Percentiles rank a stretch among this genome's conserved stretches.
Conservation (phyloP, 2,329 filamentous ascomycete species). For the Leptographium lundbergii region DNA sequence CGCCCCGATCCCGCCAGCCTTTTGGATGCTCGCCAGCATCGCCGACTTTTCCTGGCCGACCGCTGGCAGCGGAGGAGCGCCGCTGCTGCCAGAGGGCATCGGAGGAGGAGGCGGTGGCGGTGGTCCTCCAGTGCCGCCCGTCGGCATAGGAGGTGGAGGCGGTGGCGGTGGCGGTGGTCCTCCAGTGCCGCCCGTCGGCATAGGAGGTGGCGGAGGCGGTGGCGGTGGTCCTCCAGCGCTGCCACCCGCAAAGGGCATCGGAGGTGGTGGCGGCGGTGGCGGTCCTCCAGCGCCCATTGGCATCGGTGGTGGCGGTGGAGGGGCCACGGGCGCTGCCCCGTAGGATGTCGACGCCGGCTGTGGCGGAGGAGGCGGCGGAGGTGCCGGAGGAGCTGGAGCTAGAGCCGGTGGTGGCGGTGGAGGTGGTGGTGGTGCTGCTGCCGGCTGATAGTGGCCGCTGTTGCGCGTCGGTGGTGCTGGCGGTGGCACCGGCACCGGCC, state of each 20-base stretch:
- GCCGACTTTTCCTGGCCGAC: conserved; percentile 40
- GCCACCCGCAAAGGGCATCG: neutral
- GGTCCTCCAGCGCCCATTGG: too few species aligned
- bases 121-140: conserved; percentile 19
- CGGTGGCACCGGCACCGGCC: conserved; percentile 18
- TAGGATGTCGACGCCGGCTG: neutral
- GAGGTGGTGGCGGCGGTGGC: too few species aligned
- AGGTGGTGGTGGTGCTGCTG: neutral
- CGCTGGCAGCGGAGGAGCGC: conserved; percentile 21
- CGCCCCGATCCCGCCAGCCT: conserved; percentile 50
- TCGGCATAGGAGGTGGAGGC: conserved; percentile 7
- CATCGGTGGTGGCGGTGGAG: conserved; percentile 7
- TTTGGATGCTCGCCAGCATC: conserved; percentile 60
- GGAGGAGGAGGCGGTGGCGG: conserved; percentile 43
- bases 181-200: neutral
- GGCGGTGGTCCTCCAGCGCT: conserved; percentile 20
- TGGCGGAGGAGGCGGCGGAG: neutral
- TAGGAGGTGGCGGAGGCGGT: conserved; percentile 26
- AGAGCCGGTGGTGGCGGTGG: neutral
- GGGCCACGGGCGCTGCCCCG: neutral
- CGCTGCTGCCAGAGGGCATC: conserved; percentile 26
- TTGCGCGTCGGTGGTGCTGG: conserved; percentile 7
- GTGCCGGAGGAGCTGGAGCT: neutral
- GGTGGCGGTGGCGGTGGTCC: conserved; percentile 23
- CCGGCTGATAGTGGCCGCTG: neutral